Evolutionary conservation across 768 basidiomycete genomes (phyloP).

Genomic region (Podaxis rugospora): DNA sequence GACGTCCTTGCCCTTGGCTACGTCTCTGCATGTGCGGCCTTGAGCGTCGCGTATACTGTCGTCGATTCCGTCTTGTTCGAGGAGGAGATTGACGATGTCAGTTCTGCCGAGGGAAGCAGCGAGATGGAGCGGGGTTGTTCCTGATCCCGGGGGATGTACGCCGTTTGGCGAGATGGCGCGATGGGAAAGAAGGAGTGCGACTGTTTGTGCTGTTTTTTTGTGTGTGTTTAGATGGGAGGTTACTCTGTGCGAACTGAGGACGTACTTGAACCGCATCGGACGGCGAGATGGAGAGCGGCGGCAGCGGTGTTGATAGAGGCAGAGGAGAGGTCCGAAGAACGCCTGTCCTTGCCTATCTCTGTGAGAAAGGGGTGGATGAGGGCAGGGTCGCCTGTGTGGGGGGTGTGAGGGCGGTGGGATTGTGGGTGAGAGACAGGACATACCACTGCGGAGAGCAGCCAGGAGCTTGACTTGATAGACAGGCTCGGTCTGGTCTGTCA

Average conservation of each 20-base stretch:
- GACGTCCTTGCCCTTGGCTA: slow-evolving; percentile 66
- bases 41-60: slow-evolving; percentile 68
- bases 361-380: slow-evolving; percentile 78
- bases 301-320: slow-evolving; percentile 60
- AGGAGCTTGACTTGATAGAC: slow-evolving; percentile 64
- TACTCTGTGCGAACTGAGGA: not conserved
- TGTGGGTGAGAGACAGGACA: slow-evolving; percentile 13
- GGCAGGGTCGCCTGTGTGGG: slow-evolving; percentile 62
- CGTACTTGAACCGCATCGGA: slow-evolving; percentile 68
- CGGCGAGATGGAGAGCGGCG: slow-evolving; percentile 74
- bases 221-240: too few species aligned
- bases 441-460: slow-evolving; percentile 58
- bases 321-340: slow-evolving; percentile 33
- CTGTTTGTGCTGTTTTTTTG: slow-evolving; percentile 50
- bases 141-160: slow-evolving; percentile 66
- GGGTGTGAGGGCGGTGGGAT: too few species aligned
- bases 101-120: slow-evolving; percentile 65
- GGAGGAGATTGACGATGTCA: slow-evolving; percentile 69
- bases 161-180: slow-evolving; percentile 79
- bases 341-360: slow-evolving; percentile 66
- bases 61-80: slow-evolving; percentile 78
- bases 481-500: slow-evolving; percentile 29
- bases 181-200: slow-evolving; percentile 63
- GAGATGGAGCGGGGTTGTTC: slow-evolving; percentile 69
- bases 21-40: slow-evolving; percentile 67